Evolutionary conservation across 768 basidiomycete genomes (phyloP).

Genomic region (Suillus fuscotomentosus): DNA sequence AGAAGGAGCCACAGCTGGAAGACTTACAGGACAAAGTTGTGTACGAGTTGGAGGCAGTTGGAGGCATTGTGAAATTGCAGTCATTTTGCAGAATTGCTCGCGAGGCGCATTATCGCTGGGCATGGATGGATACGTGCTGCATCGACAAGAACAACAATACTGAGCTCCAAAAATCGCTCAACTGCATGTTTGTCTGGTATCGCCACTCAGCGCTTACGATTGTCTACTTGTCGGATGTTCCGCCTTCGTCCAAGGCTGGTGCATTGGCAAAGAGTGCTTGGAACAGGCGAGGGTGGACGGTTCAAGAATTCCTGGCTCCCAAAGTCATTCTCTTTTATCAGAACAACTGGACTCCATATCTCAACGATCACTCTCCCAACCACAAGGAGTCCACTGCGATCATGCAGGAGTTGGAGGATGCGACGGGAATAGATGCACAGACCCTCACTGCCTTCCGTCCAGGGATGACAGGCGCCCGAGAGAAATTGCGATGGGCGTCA

Average conservation of each 20-base stretch:
- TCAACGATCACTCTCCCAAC: not conserved
- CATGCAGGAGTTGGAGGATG: not conserved
- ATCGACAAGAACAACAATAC: not conserved
- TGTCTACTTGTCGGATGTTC: not conserved
- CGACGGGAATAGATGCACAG: not conserved
- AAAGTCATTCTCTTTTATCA: not conserved
- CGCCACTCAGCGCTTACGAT: not conserved
- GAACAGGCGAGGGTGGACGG: not conserved
- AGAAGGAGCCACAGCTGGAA: not conserved
- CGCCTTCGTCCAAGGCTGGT: not conserved
- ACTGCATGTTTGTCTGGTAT: not conserved
- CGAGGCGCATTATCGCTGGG: not conserved
- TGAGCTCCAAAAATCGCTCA: not conserved
- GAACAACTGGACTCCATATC: not conserved
- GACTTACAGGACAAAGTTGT: not conserved
- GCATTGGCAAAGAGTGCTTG: not conserved
- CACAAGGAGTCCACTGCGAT: not conserved
- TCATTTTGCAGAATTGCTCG: not conserved
- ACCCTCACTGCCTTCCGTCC: not conserved
- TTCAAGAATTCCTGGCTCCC: not conserved
- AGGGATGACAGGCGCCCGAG: not conserved
- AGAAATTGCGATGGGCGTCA: not conserved
- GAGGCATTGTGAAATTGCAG: not conserved
- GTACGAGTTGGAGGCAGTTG: not conserved
- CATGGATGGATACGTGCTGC: not conserved